These are phyloP conservation scores for Hericium coralloides DNA, from an alignment of 768 basidiomycete species.

Conservation along the genomic window DNA sequence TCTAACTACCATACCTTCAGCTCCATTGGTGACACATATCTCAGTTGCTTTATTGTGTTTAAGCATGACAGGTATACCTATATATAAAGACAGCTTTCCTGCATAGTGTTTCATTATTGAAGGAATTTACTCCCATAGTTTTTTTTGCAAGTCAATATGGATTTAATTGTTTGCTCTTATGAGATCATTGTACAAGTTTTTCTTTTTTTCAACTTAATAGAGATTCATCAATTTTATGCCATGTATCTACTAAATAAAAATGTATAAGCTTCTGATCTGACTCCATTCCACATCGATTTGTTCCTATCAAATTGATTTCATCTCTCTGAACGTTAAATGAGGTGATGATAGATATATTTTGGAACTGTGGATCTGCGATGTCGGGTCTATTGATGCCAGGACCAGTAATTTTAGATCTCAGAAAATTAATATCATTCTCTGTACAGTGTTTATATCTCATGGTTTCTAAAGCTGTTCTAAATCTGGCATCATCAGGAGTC, in stretches of 20 bases:
- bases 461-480: too few relatives aligned
- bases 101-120: slow-evolving; percentile 9
- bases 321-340: slow-evolving; percentile 25
- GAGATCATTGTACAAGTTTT: neutral
- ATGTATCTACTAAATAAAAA: slow-evolving; percentile 20
- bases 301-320: too few relatives aligned
- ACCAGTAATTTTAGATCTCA: too few relatives aligned
- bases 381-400: slow-evolving; percentile 3
- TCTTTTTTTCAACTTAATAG: neutral
- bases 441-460: too few relatives aligned
- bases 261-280: slow-evolving; percentile 16
- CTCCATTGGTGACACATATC: too few relatives aligned
- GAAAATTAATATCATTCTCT: too few relatives aligned
- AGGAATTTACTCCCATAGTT: slow-evolving; percentile 16
- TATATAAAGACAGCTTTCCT: slow-evolving; percentile 12
- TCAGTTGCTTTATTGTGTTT: slow-evolving; percentile 17
- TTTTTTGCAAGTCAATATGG: slow-evolving; percentile 5
- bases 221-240: neutral
- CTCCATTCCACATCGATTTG: slow-evolving; percentile 28
- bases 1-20: slow-evolving; percentile 12
- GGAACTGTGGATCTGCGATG: slow-evolving; percentile 16
- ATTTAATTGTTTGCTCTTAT: neutral
- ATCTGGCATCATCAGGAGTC: too few relatives aligned
- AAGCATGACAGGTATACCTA: slow-evolving; percentile 17
- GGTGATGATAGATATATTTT: slow-evolving; percentile 31